Base-by-base conservation (phyloP, 139 green algal species). In the Chlamydomonas incerta region DNA sequence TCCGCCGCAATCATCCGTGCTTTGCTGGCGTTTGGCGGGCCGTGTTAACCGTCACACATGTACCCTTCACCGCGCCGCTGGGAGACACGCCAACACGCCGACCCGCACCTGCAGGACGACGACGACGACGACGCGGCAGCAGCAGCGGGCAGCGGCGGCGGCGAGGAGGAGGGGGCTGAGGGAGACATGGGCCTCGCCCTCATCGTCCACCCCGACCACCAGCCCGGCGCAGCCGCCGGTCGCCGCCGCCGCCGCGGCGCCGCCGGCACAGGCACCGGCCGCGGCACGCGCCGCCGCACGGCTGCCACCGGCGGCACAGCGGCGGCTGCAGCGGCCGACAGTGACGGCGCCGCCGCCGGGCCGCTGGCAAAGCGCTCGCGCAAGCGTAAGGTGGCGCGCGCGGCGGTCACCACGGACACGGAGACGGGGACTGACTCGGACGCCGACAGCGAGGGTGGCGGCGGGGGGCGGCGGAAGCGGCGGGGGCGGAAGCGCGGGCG, bases 161-260 rank as follows among this genome's bases (percentile, higher is more conserved):
- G 11, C 0, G 47, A 0, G 0, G 47, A 46, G 29, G 72, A 1
- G 29, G 72, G 18, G 4, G 63, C 21, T 0, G 63, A 29, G 4
- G 63, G 6, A 3, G 52, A 80, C 73, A 15, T 67, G 18, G 17
- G 31, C 52, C 47, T 50, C 17, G 77, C 77, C 35, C 41, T 83
- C 46, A 74, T 83, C n/a, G 13, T 83, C 17, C 77, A 83, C 41
- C 77, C 77, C 18, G 47, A 83, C 63, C 41, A 63, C n/a, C 4
- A 63, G 29, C 23, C 6, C 13, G 26, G 58, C 13, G 1, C 26
- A 14, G 1, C 9, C 13, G 17, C 52, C 3, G 76, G 62, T 28
- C 33, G 62, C 35, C 60, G 60, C 37, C 34, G 57, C 58, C 57
- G 74, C 21, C 8, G 58, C 58, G 24, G 60, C 23, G 60, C 15